Evolutionary conservation across 768 basidiomycete species (phyloP).

Genomic region (Lactarius quietus): DNA sequence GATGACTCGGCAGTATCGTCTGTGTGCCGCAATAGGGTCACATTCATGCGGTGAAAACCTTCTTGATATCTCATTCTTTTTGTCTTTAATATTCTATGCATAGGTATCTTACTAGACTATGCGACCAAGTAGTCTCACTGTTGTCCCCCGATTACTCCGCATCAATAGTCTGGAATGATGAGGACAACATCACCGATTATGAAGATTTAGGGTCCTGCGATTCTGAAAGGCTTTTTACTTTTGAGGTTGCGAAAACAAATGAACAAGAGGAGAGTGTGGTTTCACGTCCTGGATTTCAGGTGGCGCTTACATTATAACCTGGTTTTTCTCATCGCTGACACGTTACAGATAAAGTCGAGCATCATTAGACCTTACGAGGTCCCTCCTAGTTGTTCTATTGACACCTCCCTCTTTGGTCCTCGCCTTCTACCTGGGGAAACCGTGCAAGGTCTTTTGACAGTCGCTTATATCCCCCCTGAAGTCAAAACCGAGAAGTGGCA

Average conservation of each 20-base stretch:
- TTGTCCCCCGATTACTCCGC: constrained; percentile 47
- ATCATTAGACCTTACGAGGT: not conserved
- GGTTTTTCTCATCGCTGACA: too few relatives aligned
- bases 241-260: too few relatives aligned
- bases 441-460: constrained; percentile 23
- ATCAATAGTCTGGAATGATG: constrained; percentile 43
- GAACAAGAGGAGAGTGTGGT: constrained; percentile 50
- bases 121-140: constrained; percentile 52
- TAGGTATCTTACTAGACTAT: constrained; percentile 30
- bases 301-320: too few relatives aligned
- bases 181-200: constrained; percentile 27
- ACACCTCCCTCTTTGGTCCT: not conserved
- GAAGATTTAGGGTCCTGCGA: too few relatives aligned
- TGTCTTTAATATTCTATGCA: not conserved
- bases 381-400: not conserved
- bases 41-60: constrained; percentile 53
- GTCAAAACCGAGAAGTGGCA: not conserved
- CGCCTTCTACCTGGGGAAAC: constrained; percentile 25
- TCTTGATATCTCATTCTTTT: not conserved
- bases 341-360: not conserved
- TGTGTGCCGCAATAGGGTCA: constrained; percentile 49
- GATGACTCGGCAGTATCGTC: constrained; percentile 44
- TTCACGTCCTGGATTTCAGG: constrained; percentile 41
- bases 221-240: constrained; percentile 47
- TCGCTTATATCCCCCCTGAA: not conserved